phyloP scores from a whole-genome alignment of 495 filamentous ascomycete genomes.

The Penicillium ochrochloron region DNA sequence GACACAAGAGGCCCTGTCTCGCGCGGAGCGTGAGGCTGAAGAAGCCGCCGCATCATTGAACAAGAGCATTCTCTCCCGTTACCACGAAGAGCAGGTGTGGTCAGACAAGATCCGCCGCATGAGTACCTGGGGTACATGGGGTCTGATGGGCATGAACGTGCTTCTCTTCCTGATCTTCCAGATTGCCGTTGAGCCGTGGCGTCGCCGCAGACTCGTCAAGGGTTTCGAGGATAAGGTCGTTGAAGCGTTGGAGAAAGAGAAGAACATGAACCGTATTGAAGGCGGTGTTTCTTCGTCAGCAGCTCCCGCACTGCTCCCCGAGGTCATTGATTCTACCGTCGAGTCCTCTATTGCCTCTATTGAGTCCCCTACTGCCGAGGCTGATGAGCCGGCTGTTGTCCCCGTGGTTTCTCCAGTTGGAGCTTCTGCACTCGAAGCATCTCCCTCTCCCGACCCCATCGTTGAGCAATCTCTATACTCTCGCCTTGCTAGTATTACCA shows the following conservation, averaged over 20 bases:
- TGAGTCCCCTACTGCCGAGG: constrained; percentile 9
- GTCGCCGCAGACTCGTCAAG: constrained; percentile 74
- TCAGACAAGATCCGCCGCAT: constrained; percentile 95
- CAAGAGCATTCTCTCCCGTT: constrained; percentile 80
- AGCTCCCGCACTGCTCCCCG: constrained; percentile 13
- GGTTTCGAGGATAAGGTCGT: constrained; percentile 81
- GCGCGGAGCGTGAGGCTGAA: constrained; percentile 77
- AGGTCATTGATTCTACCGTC: constrained; percentile 22
- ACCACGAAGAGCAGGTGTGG: constrained; percentile 99
- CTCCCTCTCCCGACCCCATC: constrained; percentile 18
- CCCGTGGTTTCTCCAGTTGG: constrained; percentile 2
- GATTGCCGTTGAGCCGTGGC: constrained; percentile 94
- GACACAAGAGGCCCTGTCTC: constrained; percentile 70
- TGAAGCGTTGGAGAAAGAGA: constrained; percentile 79
- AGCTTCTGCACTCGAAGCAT: constrained; percentile 4
- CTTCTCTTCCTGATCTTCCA: constrained; percentile 87
- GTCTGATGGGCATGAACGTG: constrained; percentile 95
- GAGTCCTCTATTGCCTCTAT: constrained; percentile 15
- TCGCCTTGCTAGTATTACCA: constrained; percentile 30
- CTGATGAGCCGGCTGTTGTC: background rate
- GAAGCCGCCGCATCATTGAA: constrained; percentile 73
- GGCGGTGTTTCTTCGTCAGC: constrained; percentile 25
- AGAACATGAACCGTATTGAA: constrained; percentile 38
- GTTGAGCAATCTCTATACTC: constrained; percentile 30
- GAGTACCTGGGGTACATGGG: constrained; percentile 98